Evolutionary conservation across 805 yeast genomes (phyloP), one percentile per base, ranked within the genome.

Genomic region (Nakazawaea ambrosiae): DNA sequence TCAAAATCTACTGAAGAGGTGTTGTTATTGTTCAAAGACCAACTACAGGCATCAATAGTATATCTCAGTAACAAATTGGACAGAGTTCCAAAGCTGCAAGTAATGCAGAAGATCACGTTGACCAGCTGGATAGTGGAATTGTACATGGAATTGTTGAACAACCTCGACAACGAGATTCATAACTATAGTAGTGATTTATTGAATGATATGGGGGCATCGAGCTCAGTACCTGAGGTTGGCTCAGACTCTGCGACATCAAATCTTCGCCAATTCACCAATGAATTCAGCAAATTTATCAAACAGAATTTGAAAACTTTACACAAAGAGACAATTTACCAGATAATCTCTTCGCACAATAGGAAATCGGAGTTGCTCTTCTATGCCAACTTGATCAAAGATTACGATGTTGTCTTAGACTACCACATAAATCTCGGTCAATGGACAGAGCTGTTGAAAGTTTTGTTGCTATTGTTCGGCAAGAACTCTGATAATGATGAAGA

Each of bases 361-460:
- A 71, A 71, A 33, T 66, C 71, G 0, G 82, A 80, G 51, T 60
- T 88, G 12, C 49, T 90, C 1, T 70, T 64, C 41, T 86, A 73
- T 57, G 89, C 96, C 0, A 75, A 73, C 24, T 51, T 78, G 15
- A 68, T 81, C 6, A 66, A 73, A 31, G 96, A 92, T 53, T 75
- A 69, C 51, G 75, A 74, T 31, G 83, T 71, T 55, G 81, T 87
- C 2, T 54, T 89, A 22, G 65, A 76, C 5, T 77, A 81, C 55
- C 76, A 88, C 72, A 68, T 89, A 10, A 73, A 78, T 36, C 54
- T 67, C 20, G 81, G 79, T 44, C 70, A 78, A 43, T 92, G 96
- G 95, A 54, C 62, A 11, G 79, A 79, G 40, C 82, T 95, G 0
- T 55, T 86, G 36, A 72, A 73, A 36, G 70, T 77, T 0, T 47